phyloP scores from a whole-genome alignment of 257 asterid genomes.

The Nicotiana otophora region DNA sequence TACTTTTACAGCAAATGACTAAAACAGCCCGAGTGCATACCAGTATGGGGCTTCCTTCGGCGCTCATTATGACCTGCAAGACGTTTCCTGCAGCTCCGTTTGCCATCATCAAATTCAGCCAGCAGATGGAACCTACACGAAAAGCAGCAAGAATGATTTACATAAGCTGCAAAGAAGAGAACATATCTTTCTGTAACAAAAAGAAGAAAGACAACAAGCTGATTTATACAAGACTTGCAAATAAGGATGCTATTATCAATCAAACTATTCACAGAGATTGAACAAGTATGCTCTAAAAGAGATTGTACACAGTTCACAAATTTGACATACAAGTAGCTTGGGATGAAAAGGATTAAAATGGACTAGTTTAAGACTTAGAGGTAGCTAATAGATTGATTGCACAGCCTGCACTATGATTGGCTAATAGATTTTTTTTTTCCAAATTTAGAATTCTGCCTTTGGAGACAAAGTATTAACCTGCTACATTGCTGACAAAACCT shows the following conservation, averaged over 20 bases:
- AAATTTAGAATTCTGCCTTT: background rate
- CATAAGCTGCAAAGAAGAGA: background rate
- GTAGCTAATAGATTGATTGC: background rate
- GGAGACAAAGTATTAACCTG: constrained; percentile 25
- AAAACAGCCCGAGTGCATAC: constrained; percentile 15
- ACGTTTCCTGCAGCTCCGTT: constrained; percentile 47
- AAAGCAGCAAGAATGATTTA: background rate
- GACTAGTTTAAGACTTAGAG: background rate
- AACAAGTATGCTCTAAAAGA: background rate
- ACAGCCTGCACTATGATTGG: background rate
- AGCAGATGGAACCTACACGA: constrained; percentile 33
- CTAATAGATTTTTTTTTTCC: background rate
- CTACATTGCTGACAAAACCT: constrained; percentile 53
- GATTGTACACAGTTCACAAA: background rate
- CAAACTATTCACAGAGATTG: background rate
- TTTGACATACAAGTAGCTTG: background rate
- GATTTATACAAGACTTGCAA: background rate
- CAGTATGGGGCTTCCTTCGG: constrained; percentile 33
- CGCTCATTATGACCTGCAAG: constrained; percentile 50
- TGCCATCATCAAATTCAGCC: constrained; percentile 49
- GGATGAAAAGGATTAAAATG: background rate
- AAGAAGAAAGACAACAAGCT: background rate
- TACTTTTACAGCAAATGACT: constrained; percentile 13
- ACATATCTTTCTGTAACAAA: background rate
- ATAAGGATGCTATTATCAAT: background rate